Base-by-base conservation (phyloP, 2,329 filamentous ascomycete species). In the Waltergamsia citrina region DNA sequence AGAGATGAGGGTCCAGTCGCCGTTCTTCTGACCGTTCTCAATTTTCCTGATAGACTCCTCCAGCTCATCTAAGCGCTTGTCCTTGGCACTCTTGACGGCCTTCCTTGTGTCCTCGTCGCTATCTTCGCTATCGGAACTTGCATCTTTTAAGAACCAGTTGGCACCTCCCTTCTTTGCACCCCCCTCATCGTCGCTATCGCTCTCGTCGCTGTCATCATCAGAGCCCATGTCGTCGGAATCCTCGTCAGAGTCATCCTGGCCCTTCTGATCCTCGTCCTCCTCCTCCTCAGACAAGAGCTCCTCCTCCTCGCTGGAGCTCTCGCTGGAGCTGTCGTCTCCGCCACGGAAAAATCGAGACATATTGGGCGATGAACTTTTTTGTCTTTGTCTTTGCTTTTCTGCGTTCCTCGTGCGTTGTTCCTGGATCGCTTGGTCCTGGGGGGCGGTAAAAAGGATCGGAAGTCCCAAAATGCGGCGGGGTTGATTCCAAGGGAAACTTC, bases 331-430 rank as follows among this genome's bases (percentile, higher is more conserved):
- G 65, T 94, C 88, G 69, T 74, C 70, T 54, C 81, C 84, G 60
- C 84, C 84, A 44, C 86, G 84, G 74, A 96, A 96, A 67, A 96
- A 98, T 69, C 87, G 84, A 74, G 92, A 96, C 84, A 90, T 92
- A 42, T 56, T 83, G 67, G 59, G 51, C 46, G 43, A 45, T 34
- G n/a, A n/a, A n/a, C n/a, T n/a, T n/a, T n/a, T n/a, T n/a, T n/a
- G n/a, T n/a, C n/a, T n/a, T n/a, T n/a, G n/a, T n/a, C 47, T 42
- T 4, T 21, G 23, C 18, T 29, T 43, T 39, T 42, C 20, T 19
- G 19, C 16, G 16, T 21, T 35, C 29, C 21, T 40, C 34, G 38
- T 38, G n/a, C 30, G 20, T 20, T 38, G 33, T 32, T 38, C 32
- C 33, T 23, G 16, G 32, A n/a, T 12, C 26, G n/a, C 32, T 33